A percentile compares a stretch with the other conserved stretches of the same genome.
Conservation (phyloP, 1,284 basidiomycete genomes). For the Boletus sp. region DNA sequence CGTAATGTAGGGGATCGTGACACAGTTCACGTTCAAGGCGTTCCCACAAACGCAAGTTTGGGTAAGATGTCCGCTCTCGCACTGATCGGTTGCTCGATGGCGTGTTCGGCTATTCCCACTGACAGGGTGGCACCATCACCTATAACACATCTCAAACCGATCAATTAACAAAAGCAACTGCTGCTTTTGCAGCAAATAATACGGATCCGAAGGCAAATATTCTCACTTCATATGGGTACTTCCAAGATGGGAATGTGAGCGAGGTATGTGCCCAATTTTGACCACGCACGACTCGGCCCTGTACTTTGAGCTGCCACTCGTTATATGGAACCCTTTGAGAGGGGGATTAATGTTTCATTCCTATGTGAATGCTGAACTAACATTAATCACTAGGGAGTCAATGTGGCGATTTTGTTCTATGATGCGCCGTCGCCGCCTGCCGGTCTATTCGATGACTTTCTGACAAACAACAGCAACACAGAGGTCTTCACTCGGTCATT, state of each 20-base stretch:
- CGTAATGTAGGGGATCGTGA: constrained; percentile 55
- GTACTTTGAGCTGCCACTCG: constrained; percentile 1
- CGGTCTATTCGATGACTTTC: constrained; percentile 45
- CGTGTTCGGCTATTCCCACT: constrained; percentile 2
- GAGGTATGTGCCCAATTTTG: constrained; percentile 18
- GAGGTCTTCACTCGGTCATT: constrained; percentile 39
- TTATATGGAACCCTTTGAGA: neutral
- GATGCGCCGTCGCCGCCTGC: constrained; percentile 40
- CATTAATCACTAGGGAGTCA: constrained; percentile 11
- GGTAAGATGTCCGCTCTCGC: constrained; percentile 37
- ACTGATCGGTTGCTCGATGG: neutral
- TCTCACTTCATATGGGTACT: constrained; percentile 54
- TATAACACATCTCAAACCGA: constrained; percentile 35
- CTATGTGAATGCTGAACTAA: constrained; percentile 3
- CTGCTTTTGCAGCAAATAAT: constrained; percentile 49
- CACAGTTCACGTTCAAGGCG: constrained; percentile 53
- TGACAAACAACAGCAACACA: constrained; percentile 29
- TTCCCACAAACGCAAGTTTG: constrained; percentile 58
- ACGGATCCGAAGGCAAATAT: constrained; percentile 62
- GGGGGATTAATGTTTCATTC: constrained; percentile 1
- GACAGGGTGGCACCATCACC: constrained; percentile 54
- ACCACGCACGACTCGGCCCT: neutral
- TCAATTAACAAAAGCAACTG: constrained; percentile 41
- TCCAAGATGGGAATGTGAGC: constrained; percentile 30
- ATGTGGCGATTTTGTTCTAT: constrained; percentile 40